Evolutionary conservation across 2,329 filamentous ascomycete genomes (phyloP).

Genomic region (Monilinia vaccinii-corymbosi): DNA sequence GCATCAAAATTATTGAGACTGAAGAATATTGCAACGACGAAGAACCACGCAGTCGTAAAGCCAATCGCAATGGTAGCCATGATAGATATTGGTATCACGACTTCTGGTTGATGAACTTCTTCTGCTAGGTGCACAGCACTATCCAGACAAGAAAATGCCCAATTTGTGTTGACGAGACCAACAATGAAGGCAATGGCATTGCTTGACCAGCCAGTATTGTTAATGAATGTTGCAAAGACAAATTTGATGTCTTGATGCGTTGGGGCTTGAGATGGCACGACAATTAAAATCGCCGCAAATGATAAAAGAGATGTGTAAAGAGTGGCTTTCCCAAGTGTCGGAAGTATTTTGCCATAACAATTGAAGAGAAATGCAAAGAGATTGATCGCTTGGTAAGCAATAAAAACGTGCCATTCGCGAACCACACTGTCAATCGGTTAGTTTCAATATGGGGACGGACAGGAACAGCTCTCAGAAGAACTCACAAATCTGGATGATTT

Average conservation of each 20-base stretch:
- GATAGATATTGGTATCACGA: constrained; percentile 6
- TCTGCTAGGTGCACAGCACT: constrained; percentile 8
- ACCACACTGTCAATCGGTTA: not conserved
- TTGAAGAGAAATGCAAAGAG: constrained; percentile 7
- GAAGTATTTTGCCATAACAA: constrained; percentile 3
- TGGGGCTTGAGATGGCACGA: constrained; percentile 3
- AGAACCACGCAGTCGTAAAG: constrained; percentile 5
- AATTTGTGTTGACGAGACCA: constrained; percentile 8
- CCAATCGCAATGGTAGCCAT: constrained; percentile 8
- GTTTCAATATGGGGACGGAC: not conserved
- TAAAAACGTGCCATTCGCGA: constrained; percentile 5
- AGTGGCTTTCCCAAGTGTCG: constrained; percentile 3
- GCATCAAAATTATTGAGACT: constrained; percentile 9
- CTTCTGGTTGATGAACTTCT: constrained; percentile 8
- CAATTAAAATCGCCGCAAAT: constrained; percentile 1
- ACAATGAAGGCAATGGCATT: constrained; percentile 10
- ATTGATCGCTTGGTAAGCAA: constrained; percentile 7
- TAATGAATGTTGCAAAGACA: constrained; percentile 12
- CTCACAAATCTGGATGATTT: constrained; percentile 5
- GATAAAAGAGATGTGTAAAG: constrained; percentile 8
- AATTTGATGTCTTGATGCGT: constrained; percentile 5
- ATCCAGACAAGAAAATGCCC: constrained; percentile 10
- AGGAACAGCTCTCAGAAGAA: not conserved
- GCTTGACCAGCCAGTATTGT: constrained; percentile 10
- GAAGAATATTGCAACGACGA: constrained; percentile 8